Conservation (phyloP, 2,329 filamentous ascomycete genomes). For the Chaetomium globosum region DNA sequence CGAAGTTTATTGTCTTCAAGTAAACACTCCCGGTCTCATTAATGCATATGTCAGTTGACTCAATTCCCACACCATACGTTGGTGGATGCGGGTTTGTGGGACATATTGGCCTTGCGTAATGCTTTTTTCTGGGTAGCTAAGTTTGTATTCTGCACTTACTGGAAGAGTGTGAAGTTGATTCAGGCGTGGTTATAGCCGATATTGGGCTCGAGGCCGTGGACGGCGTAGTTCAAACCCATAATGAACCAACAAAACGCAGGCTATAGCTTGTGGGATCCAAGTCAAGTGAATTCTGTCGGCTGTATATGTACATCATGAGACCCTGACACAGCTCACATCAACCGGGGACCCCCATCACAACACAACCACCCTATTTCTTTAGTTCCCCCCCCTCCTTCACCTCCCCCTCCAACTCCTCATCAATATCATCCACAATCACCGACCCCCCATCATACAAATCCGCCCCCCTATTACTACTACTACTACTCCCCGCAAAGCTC, state of each 20-base stretch:
- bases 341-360: not conserved
- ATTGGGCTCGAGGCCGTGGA: not conserved
- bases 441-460: slow-evolving; percentile 11
- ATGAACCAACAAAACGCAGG: too few species aligned
- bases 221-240: slow-evolving; percentile 22
- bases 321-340: not conserved
- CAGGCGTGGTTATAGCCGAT: too few species aligned
- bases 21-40: slow-evolving; percentile 13
- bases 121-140: slow-evolving; percentile 8
- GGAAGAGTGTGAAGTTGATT: not conserved
- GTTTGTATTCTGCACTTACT: slow-evolving; percentile 8
- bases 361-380: not conserved
- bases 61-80: not conserved
- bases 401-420: not conserved
- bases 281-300: too few species aligned
- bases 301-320: not conserved
- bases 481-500: not conserved
- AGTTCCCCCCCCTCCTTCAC: slow-evolving; percentile 3
- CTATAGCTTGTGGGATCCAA: too few species aligned
- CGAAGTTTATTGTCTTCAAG: slow-evolving; percentile 12
- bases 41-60: slow-evolving; percentile 16
- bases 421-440: slow-evolving; percentile 13
- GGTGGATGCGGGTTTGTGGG: not conserved
- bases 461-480: not conserved
- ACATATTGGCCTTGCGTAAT: slow-evolving; percentile 12